Conservation (phyloP, 768 basidiomycete species). For the Rhizopogon roseolus region DNA sequence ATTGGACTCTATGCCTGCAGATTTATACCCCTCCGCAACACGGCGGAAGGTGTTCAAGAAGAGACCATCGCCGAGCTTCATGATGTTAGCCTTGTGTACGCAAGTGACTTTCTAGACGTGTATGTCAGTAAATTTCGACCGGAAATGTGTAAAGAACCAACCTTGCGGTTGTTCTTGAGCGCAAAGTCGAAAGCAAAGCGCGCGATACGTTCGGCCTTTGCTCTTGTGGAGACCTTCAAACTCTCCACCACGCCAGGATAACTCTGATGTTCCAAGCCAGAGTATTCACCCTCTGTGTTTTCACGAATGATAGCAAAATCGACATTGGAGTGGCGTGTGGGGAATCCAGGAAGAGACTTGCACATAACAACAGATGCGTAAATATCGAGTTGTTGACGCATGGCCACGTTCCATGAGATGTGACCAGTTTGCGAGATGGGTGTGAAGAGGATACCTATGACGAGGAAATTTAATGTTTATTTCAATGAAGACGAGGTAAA, state of each 20-base stretch:
- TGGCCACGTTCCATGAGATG: constrained; percentile 99
- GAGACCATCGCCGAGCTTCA: constrained; percentile 99
- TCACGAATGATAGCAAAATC: constrained; percentile 99
- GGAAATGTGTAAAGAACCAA: constrained; percentile 21
- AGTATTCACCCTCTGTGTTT: constrained; percentile 99
- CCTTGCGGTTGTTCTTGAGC: constrained; percentile 97
- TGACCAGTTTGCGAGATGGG: constrained; percentile 95
- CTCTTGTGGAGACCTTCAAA: constrained; percentile 93
- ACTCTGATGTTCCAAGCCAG: constrained; percentile 95
- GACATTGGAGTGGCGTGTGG: constrained; percentile 93
- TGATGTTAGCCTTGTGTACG: constrained; percentile 99
- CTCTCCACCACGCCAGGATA: constrained; percentile 98
- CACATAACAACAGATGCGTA: constrained; percentile 98
- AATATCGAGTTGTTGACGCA: constrained; percentile 99
- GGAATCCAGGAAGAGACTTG: constrained; percentile 95
- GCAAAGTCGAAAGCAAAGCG: constrained; percentile 99
- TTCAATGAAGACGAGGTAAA: not conserved
- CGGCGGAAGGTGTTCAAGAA: constrained; percentile 98
- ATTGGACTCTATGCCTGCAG: constrained; percentile 85
- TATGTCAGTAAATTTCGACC: constrained; percentile 1
- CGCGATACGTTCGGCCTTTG: constrained; percentile 93
- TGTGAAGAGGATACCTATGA: constrained; percentile 92
- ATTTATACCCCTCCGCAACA: constrained; percentile 95
- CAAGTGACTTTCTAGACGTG: constrained; percentile 91
- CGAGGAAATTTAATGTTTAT: not conserved